Conservation (phyloP, 2,329 filamentous ascomycete genomes). For the Alternaria dauci region DNA sequence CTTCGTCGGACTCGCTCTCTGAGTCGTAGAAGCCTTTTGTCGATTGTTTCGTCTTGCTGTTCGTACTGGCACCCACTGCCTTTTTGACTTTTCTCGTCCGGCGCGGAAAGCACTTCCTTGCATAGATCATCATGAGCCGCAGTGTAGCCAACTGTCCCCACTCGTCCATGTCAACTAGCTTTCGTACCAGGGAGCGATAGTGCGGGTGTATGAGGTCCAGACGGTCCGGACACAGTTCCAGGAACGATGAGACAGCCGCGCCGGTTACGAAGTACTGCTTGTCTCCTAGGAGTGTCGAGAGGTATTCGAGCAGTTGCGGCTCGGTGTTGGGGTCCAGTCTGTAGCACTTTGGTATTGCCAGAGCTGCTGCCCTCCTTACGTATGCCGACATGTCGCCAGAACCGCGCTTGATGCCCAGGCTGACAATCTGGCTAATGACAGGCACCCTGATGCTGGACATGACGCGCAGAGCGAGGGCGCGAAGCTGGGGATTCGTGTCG, state of each 20-base stretch:
- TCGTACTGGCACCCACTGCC: slow-evolving; percentile 52
- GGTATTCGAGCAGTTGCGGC: slow-evolving; percentile 84
- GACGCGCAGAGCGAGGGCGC: slow-evolving; percentile 89
- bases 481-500: slow-evolving; percentile 87
- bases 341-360: slow-evolving; percentile 97
- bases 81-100: slow-evolving; percentile 67
- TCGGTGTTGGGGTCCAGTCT: slow-evolving; percentile 84
- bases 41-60: slow-evolving; percentile 48
- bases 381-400: slow-evolving; percentile 92
- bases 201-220: slow-evolving; percentile 90
- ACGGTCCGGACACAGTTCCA: slow-evolving; percentile 87
- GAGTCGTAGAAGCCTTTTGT: slow-evolving; percentile 80
- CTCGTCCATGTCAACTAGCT: slow-evolving; percentile 98
- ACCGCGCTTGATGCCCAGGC: slow-evolving; percentile 93
- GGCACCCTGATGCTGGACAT: slow-evolving; percentile 98
- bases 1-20: slow-evolving; percentile 51
- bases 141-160: slow-evolving; percentile 92
- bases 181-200: slow-evolving; percentile 84
- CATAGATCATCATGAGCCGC: slow-evolving; percentile 82
- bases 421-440: slow-evolving; percentile 97
- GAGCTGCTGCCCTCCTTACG: slow-evolving; percentile 89
- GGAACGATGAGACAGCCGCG: slow-evolving; percentile 86
- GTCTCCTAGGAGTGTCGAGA: slow-evolving; percentile 81
- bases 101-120: slow-evolving; percentile 84
- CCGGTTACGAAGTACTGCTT: slow-evolving; percentile 97